Percentiles rank a stretch among this genome's conserved stretches.
phyloP scores from a whole-genome alignment of 345 rosid species.

The Leavenworthia alabamica region DNA sequence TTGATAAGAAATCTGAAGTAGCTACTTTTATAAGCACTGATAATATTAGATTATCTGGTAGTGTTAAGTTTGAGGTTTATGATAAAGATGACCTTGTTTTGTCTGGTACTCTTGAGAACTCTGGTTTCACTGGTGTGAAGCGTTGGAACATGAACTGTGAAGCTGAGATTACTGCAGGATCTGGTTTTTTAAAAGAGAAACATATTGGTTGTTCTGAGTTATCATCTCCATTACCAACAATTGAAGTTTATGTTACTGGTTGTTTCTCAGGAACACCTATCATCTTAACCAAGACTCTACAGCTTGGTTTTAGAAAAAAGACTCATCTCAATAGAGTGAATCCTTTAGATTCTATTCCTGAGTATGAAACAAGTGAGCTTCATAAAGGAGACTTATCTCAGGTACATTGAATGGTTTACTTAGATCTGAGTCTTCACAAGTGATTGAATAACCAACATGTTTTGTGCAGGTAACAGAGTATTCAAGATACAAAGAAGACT shows the following conservation, averaged over 20 bases:
- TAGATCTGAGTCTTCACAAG: too few species aligned
- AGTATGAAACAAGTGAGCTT: constrained; percentile 50
- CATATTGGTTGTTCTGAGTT: constrained; percentile 41
- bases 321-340: constrained; percentile 36
- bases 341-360: constrained; percentile 67
- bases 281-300: constrained; percentile 72
- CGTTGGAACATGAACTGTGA: constrained; percentile 79
- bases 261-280: constrained; percentile 70
- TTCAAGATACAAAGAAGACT: constrained; percentile 43
- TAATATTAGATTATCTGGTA: constrained; percentile 66
- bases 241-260: constrained; percentile 87
- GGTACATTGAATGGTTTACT: constrained; percentile 21
- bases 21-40: constrained; percentile 90
- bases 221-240: constrained; percentile 39
- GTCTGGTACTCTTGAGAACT: constrained; percentile 69
- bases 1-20: constrained; percentile 69
- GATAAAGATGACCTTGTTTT: constrained; percentile 56
- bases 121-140: constrained; percentile 46
- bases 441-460: too few species aligned
- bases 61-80: constrained; percentile 74
- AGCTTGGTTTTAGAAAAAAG: constrained; percentile 61
- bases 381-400: constrained; percentile 35
- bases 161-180: constrained; percentile 40
- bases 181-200: constrained; percentile 66
- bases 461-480: constrained; percentile 47